Evolutionary conservation across 805 yeast genomes (phyloP), one percentile per base, ranked within the genome.

Genomic region (Pichia cephalocereana): DNA sequence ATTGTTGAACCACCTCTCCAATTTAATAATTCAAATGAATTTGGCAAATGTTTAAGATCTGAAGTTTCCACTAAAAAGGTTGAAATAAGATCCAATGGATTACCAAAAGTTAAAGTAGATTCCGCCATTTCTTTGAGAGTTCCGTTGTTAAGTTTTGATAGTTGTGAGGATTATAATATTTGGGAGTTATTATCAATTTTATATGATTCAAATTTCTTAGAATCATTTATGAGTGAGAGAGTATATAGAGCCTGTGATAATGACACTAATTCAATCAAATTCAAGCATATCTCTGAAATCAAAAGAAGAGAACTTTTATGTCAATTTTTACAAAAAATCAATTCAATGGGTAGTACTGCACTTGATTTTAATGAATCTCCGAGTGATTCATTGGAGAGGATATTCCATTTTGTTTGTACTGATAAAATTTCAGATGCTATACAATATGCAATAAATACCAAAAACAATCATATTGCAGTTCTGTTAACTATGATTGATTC

Each of bases 401-500:
- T 84, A 0, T 80, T 77, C 58, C 58, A 74, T 4, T 59, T 68
- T 27, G 52, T 83, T 10, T 70, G 79, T 32, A 68, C 75, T 6
- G 81, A 84, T 46, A 77, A 82, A 48, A 57, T 87, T 30, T 67
- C 72, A 9, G 70, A 70, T 28, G 97, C 98, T 1, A 70, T 82
- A 7, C 69, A 70, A 31, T 51, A 69, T 3, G 90, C 96, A 1
- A 64, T 80, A 2, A 66, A 72, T n/a, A 64, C 83, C 0, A 72
- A 74, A 9, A 85, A 86, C 57, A 65, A 75, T 6, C 96, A 90
- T 61, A 64, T 91, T 18, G 80, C 96, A 0, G 79, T 78, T 0
- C 58, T 87, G 28, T 63, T 91, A 12, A 74, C 96, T 0, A 66
- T 85, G 40, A 61, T 84, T 8, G 95, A 86, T 34, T 81, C 93